Percentiles rank a stretch among this genome's conserved stretches.
Conservation (phyloP, 2,329 filamentous ascomycete species). For the Teratosphaeria epicoccoides region DNA sequence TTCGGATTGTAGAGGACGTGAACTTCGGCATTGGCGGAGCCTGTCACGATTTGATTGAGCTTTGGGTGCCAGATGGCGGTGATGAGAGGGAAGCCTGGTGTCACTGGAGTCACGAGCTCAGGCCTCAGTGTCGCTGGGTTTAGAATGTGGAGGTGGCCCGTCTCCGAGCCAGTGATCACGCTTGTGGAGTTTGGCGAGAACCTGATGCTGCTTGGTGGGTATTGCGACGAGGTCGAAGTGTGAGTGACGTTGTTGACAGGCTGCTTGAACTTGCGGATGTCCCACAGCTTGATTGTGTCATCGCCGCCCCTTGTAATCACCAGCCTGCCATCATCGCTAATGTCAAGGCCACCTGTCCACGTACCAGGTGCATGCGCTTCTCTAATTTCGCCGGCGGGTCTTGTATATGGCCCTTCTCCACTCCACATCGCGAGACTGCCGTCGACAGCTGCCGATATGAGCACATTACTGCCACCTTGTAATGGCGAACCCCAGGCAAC, state of each 20-base stretch:
- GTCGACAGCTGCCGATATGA: constrained; percentile 76
- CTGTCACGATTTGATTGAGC: constrained; percentile 91
- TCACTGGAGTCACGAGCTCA: constrained; percentile 81
- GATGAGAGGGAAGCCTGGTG: constrained; percentile 70
- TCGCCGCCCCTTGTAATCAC: constrained; percentile 87
- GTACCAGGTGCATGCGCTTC: constrained; percentile 73
- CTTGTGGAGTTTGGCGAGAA: constrained; percentile 77
- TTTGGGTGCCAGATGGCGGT: constrained; percentile 85
- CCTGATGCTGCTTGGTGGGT: constrained; percentile 73
- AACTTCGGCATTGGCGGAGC: constrained; percentile 80
- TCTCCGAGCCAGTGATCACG: constrained; percentile 79
- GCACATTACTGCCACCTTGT: constrained; percentile 66
- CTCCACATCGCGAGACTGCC: constrained; percentile 86
- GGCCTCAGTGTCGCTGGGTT: constrained; percentile 83
- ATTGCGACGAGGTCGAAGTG: constrained; percentile 71
- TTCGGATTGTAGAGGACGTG: constrained; percentile 83
- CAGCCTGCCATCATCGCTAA: constrained; percentile 82
- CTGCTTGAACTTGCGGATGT: constrained; percentile 87
- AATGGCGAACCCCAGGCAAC: constrained; percentile 72
- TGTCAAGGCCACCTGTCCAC: constrained; percentile 86
- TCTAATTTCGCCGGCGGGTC: constrained; percentile 71
- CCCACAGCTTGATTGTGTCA: constrained; percentile 90
- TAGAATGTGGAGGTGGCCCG: constrained; percentile 80
- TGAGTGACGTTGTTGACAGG: constrained; percentile 73
- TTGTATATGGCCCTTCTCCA: constrained; percentile 73